Evolutionary conservation across 2,329 filamentous ascomycete species (phyloP).

Genomic region (Botrytis byssoidea): DNA sequence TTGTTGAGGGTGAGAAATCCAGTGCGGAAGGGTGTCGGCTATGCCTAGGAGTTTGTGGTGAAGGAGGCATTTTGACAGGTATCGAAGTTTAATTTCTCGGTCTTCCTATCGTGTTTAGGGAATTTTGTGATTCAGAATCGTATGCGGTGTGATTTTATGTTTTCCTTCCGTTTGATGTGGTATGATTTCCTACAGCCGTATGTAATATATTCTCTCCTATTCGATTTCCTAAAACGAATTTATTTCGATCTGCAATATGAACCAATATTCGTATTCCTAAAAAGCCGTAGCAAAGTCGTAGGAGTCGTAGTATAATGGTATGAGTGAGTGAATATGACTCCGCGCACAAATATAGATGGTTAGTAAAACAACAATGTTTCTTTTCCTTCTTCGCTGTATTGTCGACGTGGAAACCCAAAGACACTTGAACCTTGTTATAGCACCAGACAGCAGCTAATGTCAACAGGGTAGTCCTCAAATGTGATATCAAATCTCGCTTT

Average conservation of each 20-base stretch:
- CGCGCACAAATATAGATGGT: slow-evolving; percentile 4
- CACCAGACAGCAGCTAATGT: background rate
- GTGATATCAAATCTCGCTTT: slow-evolving; percentile 6
- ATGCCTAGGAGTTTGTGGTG: slow-evolving; percentile 57
- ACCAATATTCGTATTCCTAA: slow-evolving; percentile 7
- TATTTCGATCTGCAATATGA: slow-evolving; percentile 14
- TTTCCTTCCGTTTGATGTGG: background rate
- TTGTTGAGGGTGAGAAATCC: slow-evolving; percentile 44
- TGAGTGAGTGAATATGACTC: background rate
- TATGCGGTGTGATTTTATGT: background rate
- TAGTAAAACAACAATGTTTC: background rate
- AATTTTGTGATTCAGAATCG: background rate
- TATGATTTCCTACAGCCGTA: background rate
- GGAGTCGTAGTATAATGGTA: background rate
- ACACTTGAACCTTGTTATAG: slow-evolving; percentile 12
- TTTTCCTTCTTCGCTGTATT: background rate
- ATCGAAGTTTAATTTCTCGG: slow-evolving; percentile 22
- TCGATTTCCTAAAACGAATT: background rate
- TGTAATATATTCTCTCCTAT: slow-evolving; percentile 16
- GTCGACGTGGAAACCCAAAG: slow-evolving; percentile 17
- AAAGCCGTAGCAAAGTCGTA: background rate
- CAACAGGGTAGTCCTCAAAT: background rate
- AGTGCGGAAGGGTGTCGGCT: slow-evolving; percentile 57
- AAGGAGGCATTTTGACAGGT: slow-evolving; percentile 43
- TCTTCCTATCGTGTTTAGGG: background rate